Evolutionary conservation across 164 flowering plant genomes (phyloP).

Genomic region (Warburgia ugandensis): DNA sequence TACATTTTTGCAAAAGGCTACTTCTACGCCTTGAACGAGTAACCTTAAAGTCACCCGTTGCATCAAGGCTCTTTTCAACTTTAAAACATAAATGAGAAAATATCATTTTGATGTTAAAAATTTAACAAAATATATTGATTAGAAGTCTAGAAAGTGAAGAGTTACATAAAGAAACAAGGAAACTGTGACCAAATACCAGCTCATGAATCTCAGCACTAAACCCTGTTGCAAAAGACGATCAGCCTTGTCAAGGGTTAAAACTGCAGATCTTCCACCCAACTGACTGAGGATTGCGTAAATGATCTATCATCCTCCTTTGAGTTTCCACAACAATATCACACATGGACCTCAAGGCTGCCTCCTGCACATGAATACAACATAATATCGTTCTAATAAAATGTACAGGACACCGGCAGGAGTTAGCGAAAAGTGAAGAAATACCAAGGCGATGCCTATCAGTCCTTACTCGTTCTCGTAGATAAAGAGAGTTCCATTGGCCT

Average conservation of each 20-base stretch:
- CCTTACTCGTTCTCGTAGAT: too few relatives aligned
- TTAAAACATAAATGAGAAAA: not conserved
- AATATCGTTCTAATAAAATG: not conserved
- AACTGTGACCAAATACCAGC: constrained; percentile 40
- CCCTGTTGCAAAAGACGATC: constrained; percentile 96
- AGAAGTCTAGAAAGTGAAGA: not conserved
- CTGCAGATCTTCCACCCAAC: constrained; percentile 91
- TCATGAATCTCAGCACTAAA: constrained; percentile 79
- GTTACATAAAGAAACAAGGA: not conserved
- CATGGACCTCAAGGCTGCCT: constrained; percentile 73
- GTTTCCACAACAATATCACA: constrained; percentile 99
- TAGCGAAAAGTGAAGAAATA: too few relatives aligned
- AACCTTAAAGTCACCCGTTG: too few relatives aligned
- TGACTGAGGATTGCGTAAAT: constrained; percentile 87
- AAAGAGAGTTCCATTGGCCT: too few relatives aligned
- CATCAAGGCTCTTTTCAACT: not conserved
- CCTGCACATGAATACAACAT: constrained; percentile 58
- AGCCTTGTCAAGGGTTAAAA: constrained; percentile 95
- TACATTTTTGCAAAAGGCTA: not conserved
- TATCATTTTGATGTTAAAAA: not conserved
- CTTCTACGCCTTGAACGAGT: too few relatives aligned
- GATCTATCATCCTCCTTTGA: constrained; percentile 97
- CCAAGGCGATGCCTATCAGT: too few relatives aligned
- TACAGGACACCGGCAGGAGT: too few relatives aligned
- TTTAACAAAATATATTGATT: not conserved